A percentile compares a stretch with the other conserved stretches of the same genome.
These are phyloP conservation scores for Excoecaria agallocha DNA, from an alignment of 345 rosid genomes.

Conservation along the genomic window DNA sequence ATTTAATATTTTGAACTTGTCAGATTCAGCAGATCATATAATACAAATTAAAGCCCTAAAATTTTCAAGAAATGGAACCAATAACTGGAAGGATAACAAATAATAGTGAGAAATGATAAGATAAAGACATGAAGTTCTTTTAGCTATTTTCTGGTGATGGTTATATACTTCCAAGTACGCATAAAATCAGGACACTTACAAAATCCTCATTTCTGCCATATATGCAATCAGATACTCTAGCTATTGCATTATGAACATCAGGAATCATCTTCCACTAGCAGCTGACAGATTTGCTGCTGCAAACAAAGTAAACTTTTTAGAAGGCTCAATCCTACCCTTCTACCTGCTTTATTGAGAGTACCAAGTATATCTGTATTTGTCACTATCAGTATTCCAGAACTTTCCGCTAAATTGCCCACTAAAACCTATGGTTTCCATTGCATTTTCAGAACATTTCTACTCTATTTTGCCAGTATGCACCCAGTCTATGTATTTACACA, in stretches of 20 bases:
- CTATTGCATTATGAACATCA: neutral
- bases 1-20: neutral
- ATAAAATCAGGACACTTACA: neutral
- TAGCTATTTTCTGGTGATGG: neutral
- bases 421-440: neutral
- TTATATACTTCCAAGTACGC: neutral
- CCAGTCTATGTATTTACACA: too few relatives aligned
- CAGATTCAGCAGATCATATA: neutral
- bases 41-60: neutral
- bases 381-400: neutral
- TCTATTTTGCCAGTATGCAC: neutral
- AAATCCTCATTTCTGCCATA: neutral
- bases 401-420: neutral
- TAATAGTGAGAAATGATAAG: neutral
- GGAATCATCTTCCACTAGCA: neutral
- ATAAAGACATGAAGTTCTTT: neutral
- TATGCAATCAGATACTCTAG: neutral
- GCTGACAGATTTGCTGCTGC: neutral
- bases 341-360: neutral
- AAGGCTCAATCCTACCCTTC: neutral
- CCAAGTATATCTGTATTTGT: neutral
- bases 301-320: neutral
- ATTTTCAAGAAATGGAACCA: neutral
- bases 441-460: neutral
- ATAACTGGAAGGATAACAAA: neutral